These are phyloP conservation scores for Suhomyces bribrorum DNA, from an alignment of 1,139 yeast species.

Conservation along the genomic window DNA sequence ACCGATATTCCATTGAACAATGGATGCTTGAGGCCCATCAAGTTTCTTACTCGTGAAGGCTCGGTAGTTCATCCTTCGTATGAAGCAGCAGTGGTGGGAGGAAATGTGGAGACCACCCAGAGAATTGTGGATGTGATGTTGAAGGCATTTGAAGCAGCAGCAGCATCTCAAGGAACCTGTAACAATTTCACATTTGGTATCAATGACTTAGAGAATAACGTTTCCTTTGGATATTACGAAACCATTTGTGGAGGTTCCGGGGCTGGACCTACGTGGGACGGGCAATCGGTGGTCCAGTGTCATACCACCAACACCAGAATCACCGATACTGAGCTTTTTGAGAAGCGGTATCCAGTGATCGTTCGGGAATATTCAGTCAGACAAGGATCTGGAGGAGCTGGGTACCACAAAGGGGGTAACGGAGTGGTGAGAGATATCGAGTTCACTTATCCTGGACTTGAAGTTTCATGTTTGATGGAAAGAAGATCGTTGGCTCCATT, in stretches of 20 bases:
- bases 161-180: constrained; percentile 53
- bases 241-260: constrained; percentile 54
- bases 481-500: constrained; percentile 48
- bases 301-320: constrained; percentile 52
- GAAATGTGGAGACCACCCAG: constrained; percentile 86
- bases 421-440: constrained; percentile 51
- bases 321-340: constrained; percentile 50
- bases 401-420: constrained; percentile 45
- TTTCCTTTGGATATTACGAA: constrained; percentile 50
- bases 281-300: constrained; percentile 49
- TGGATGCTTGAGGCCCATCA: constrained; percentile 76
- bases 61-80: constrained; percentile 68
- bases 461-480: constrained; percentile 49
- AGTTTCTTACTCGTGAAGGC: constrained; percentile 65
- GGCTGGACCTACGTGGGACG: constrained; percentile 52
- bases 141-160: constrained; percentile 75
- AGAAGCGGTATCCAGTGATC: constrained; percentile 49
- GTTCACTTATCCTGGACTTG: constrained; percentile 38
- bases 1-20: constrained; percentile 83
- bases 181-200: constrained; percentile 53
- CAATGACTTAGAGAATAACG: constrained; percentile 35
- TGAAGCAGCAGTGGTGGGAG: constrained; percentile 87
- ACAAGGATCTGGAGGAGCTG: constrained; percentile 44
- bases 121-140: constrained; percentile 78
- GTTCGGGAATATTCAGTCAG: constrained; percentile 44